Percentiles rank a stretch among this genome's conserved stretches.
phyloP scores from a whole-genome alignment of 1,284 basidiomycete species.

The Gomphus bonarii region DNA sequence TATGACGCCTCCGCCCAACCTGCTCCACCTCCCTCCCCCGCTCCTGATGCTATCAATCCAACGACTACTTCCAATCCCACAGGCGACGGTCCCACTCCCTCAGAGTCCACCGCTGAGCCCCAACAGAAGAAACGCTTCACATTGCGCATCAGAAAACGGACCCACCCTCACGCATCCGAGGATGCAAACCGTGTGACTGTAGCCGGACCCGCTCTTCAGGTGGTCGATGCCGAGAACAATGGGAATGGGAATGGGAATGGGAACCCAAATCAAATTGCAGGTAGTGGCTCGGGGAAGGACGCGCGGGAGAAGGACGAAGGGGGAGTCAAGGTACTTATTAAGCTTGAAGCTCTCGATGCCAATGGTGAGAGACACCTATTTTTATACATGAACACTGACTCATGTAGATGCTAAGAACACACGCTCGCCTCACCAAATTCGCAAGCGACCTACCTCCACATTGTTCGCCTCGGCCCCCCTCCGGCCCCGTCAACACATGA shows the following conservation, averaged over 20 bases:
- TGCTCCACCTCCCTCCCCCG: background rate
- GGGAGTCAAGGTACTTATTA: conserved; percentile 68
- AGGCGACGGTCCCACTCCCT: conserved; percentile 11
- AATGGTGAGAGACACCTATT: conserved; percentile 40
- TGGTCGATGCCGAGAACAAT: conserved; percentile 51
- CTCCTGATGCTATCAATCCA: conserved; percentile 3
- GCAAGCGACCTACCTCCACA: conserved; percentile 77
- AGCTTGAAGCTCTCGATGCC: conserved; percentile 66
- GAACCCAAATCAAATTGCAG: background rate
- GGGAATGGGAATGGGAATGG: background rate
- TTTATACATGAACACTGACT: background rate
- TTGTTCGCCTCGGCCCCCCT: conserved; percentile 56
- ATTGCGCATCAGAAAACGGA: conserved; percentile 50
- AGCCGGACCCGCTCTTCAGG: conserved; percentile 63
- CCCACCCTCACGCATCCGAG: conserved; percentile 17
- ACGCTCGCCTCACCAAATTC: conserved; percentile 58
- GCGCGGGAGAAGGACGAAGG: conserved; percentile 41
- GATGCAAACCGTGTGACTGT: conserved; percentile 31
- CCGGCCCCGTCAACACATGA: conserved; percentile 16
- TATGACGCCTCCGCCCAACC: conserved; percentile 31
- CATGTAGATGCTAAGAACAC: conserved; percentile 18
- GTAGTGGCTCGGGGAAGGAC: conserved; percentile 18
- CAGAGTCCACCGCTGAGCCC: conserved; percentile 14
- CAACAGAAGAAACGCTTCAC: conserved; percentile 45
- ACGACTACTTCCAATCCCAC: conserved; percentile 2